Evolutionary conservation across 441 rosid species (phyloP), one percentile per base, ranked within the genome.

Genomic region (Theobroma grandiflorum): DNA sequence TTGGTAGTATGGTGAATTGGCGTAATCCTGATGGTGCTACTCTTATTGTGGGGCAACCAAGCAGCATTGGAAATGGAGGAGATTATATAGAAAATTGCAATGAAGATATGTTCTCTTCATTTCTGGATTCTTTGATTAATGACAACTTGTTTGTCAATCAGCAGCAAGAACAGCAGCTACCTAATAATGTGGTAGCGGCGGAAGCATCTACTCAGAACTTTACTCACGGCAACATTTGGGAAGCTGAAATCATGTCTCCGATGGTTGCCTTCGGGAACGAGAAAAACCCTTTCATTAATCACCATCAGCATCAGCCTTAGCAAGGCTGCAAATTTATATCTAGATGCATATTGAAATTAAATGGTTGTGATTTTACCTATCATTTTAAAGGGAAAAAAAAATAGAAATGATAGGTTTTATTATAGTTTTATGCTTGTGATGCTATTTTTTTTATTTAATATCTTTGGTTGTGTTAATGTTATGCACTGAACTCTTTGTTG

Each of bases 91-190:
- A 75, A 42, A 61, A 59, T 9, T 75, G 57, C 55, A 78, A 78
- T n/a, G 85, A 86, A 66, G 89, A 86, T 59, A 62, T 62, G n/a
- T 75, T 84, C 72, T 77, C 87, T 33, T 80, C 84, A 3, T 82
- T 86, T 74, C 79, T 86, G 7, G 89, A 86, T 77, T 84, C 84
- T 9, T 53, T 85, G 78, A 73, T 84, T 10, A 69, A 78, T 9
- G 89, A 83, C 4, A 78, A 74, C 12, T 15, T 35, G 40, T 76
- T 75, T 20, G 15, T 26, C 58, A 67, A 62, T 66, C 84, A 75
- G 38, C 78, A 74, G 2, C 85, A 53, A 26, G 78, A 6, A 40
- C 74, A 37, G 57, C 76, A 35, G 63, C 63, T 35, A 35, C 31
- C 76, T 53, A 35, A 72, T 35, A 55, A 72, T 55, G 8, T n/a